A percentile compares a stretch with the other conserved stretches of the same genome.
These are phyloP conservation scores for Apocynum venetum DNA, from an alignment of 257 asterid species.

Conservation along the genomic window DNA sequence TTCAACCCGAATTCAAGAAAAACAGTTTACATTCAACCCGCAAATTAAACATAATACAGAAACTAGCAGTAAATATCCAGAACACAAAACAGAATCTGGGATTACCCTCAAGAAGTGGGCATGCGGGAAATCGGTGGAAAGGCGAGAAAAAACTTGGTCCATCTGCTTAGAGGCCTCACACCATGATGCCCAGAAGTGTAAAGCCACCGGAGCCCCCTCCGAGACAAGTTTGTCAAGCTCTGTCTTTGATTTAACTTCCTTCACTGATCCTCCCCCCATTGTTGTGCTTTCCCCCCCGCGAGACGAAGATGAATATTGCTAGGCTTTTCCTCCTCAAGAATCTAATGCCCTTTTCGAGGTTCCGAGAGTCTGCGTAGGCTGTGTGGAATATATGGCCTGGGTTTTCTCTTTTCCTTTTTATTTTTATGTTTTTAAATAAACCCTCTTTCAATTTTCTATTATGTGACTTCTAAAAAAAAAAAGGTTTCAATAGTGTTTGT, in stretches of 20 bases:
- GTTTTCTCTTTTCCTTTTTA: neutral
- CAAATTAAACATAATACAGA: neutral
- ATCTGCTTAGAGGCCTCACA: conserved; percentile 98
- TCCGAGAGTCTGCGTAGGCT: neutral
- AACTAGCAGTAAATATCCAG: neutral
- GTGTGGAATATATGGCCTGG: neutral
- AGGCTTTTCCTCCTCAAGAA: neutral
- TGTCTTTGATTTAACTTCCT: conserved; percentile 73
- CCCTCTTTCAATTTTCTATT: too few species aligned
- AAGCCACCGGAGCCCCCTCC: conserved; percentile 45
- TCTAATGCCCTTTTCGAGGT: neutral
- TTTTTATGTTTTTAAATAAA: too few species aligned
- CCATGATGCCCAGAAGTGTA: conserved; percentile 99
- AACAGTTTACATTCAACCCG: neutral
- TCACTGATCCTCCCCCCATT: conserved; percentile 66
- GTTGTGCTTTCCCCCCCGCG: neutral
- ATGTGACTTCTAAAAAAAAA: too few species aligned
- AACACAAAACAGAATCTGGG: neutral
- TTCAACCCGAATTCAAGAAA: neutral
- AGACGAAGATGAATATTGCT: conserved; percentile 5
- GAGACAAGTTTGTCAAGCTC: conserved; percentile 52
- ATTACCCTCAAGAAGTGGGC: conserved; percentile 78
- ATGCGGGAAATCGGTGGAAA: conserved; percentile 91
- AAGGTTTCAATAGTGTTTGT: too few species aligned
- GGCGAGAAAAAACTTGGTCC: conserved; percentile 96